A percentile compares a stretch with the other conserved stretches of the same genome.
Conservation (phyloP, 1,284 basidiomycete species). For the Cutaneotrichosporon arboriforme region DNA sequence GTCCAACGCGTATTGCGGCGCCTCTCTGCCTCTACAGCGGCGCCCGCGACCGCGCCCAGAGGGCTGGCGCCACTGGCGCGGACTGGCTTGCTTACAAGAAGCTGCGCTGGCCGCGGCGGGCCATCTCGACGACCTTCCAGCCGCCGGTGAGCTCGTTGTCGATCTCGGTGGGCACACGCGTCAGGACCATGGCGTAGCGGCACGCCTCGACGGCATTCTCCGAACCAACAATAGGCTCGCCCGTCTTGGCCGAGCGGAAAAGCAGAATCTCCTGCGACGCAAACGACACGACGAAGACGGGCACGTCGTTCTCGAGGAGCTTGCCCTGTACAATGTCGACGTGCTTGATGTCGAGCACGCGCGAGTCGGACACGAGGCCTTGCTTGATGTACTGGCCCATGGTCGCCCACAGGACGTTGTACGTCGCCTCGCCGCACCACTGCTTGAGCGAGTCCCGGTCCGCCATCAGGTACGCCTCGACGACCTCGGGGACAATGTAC, state of each 20-base stretch:
- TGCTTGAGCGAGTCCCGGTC: conserved; percentile 76
- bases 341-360: conserved; percentile 88
- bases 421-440: conserved; percentile 98
- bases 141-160: conserved; percentile 91
- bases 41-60: too few relatives aligned
- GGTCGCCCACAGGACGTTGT: conserved; percentile 95
- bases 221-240: conserved; percentile 77
- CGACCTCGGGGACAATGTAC: conserved; percentile 95
- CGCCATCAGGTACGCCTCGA: conserved; percentile 89
- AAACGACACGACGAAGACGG: conserved; percentile 91
- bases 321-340: conserved; percentile 77
- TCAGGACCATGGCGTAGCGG: conserved; percentile 86
- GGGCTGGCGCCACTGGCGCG: too few relatives aligned
- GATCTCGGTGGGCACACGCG: conserved; percentile 76
- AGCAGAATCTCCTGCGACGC: conserved; percentile 88
- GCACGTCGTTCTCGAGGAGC: conserved; percentile 78
- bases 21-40: too few relatives aligned
- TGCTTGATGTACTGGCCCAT: conserved; percentile 90
- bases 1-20: too few relatives aligned
- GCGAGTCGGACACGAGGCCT: conserved; percentile 82
- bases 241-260: conserved; percentile 83
- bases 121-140: conserved; percentile 87
- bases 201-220: conserved; percentile 89
- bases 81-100: conserved; percentile 22
- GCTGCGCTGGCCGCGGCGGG: conserved; percentile 27